Conservation (phyloP, 768 basidiomycete species). For the Suillus placidus region DNA sequence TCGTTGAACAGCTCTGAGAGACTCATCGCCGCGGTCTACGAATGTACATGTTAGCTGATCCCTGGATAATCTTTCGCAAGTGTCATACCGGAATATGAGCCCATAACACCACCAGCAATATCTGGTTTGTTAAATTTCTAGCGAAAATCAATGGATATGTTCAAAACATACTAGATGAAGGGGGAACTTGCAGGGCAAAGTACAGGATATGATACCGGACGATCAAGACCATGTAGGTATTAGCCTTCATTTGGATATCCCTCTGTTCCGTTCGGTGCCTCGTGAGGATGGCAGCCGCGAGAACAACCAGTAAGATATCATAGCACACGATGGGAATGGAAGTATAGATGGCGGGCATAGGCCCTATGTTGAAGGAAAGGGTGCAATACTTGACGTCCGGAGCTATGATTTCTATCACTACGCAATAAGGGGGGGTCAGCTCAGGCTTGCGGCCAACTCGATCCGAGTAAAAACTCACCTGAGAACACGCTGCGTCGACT, state of each 20-base stretch:
- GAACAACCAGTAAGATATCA: neutral
- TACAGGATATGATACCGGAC: conserved; percentile 3
- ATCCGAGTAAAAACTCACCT: neutral
- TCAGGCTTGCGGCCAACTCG: neutral
- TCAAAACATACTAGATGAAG: too few relatives aligned
- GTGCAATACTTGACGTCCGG: neutral
- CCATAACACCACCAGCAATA: neutral
- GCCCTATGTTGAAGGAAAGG: neutral
- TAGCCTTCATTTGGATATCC: neutral
- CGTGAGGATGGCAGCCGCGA: neutral
- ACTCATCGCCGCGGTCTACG: neutral
- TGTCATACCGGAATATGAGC: neutral
- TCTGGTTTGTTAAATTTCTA: neutral
- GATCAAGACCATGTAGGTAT: neutral
- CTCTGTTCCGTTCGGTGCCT: neutral
- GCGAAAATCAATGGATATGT: neutral
- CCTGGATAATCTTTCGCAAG: neutral
- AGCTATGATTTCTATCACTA: neutral
- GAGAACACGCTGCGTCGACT: neutral
- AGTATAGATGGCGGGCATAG: neutral
- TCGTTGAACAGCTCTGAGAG: neutral
- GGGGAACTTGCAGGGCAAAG: neutral
- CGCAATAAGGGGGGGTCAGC: neutral
- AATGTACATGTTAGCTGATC: neutral
- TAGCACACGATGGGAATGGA: neutral